Conservation (phyloP, 1,284 basidiomycete species). For the Volvariella surrecta region DNA sequence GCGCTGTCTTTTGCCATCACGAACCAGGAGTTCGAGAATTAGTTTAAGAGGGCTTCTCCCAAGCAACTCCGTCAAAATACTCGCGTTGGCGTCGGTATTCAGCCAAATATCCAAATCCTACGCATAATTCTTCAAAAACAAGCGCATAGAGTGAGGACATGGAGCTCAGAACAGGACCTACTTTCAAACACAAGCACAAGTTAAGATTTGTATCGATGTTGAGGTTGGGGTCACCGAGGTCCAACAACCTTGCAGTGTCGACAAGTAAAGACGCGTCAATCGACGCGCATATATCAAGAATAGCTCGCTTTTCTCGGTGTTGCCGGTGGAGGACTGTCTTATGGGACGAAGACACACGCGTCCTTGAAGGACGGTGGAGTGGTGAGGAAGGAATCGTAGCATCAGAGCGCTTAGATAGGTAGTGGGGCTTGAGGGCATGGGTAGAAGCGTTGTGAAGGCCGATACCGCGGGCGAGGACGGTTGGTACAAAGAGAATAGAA, state of each 20-base stretch:
- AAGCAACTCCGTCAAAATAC: slow-evolving; percentile 18
- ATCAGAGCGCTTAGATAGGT: slow-evolving; percentile 13
- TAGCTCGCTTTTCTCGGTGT: slow-evolving; percentile 20
- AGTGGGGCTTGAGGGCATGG: slow-evolving; percentile 12
- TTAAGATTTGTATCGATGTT: slow-evolving; percentile 20
- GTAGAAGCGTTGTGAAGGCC: slow-evolving; percentile 7
- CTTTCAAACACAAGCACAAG: slow-evolving; percentile 25
- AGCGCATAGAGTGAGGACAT: not conserved
- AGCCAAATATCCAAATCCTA: slow-evolving; percentile 30
- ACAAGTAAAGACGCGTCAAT: slow-evolving; percentile 20
- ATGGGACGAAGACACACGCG: slow-evolving; percentile 12
- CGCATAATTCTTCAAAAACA: slow-evolving; percentile 4
- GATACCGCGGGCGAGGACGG: slow-evolving; percentile 13
- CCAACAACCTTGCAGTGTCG: slow-evolving; percentile 19
- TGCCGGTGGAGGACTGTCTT: slow-evolving; percentile 16
- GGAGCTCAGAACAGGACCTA: slow-evolving; percentile 9
- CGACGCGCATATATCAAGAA: slow-evolving; percentile 25
- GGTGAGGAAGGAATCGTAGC: too few relatives aligned
- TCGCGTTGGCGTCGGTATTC: slow-evolving; percentile 21
- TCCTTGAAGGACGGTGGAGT: not conserved
- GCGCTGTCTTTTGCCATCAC: slow-evolving; percentile 3
- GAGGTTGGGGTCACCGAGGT: slow-evolving; percentile 15
- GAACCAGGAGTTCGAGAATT: slow-evolving; percentile 17
- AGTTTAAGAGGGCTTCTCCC: slow-evolving; percentile 15
- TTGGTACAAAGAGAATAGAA: slow-evolving; percentile 18